phyloP scores from a whole-genome alignment of 306 rosid species.

The Cucurbita moschata region DNA sequence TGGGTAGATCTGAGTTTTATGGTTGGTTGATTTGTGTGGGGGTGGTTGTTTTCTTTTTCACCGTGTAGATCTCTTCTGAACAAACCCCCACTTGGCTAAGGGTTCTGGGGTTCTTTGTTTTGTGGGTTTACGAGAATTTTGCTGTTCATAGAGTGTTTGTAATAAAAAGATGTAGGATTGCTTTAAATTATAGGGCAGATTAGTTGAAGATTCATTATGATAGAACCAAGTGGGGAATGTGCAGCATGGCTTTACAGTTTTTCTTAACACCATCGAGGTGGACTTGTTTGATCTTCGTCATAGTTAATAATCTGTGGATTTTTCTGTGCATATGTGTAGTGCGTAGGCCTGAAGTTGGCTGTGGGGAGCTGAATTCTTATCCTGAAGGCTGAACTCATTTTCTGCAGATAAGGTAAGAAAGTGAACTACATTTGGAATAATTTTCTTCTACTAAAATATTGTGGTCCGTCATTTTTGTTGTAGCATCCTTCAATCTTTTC shows the following conservation, averaged over 20 bases:
- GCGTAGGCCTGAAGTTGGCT: conserved; percentile 6
- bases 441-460: not conserved
- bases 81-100: not conserved
- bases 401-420: conserved; percentile 6
- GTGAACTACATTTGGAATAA: not conserved
- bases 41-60: not conserved
- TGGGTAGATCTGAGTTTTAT: not conserved
- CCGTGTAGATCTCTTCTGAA: not conserved
- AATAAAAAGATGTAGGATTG: too few relatives aligned
- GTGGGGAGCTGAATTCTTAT: not conserved
- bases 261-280: not conserved
- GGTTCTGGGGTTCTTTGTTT: not conserved
- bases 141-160: not conserved
- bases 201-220: too few relatives aligned
- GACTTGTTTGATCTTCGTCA: not conserved
- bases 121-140: not conserved
- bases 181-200: not conserved
- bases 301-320: not conserved
- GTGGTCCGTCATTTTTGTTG: not conserved
- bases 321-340: not conserved
- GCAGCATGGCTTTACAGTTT: not conserved
- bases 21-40: not conserved
- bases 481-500: not conserved
- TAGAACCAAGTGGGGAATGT: not conserved
- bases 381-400: not conserved